phyloP scores from a whole-genome alignment of 257 asterid genomes.

The Osmanthus fragrans region DNA sequence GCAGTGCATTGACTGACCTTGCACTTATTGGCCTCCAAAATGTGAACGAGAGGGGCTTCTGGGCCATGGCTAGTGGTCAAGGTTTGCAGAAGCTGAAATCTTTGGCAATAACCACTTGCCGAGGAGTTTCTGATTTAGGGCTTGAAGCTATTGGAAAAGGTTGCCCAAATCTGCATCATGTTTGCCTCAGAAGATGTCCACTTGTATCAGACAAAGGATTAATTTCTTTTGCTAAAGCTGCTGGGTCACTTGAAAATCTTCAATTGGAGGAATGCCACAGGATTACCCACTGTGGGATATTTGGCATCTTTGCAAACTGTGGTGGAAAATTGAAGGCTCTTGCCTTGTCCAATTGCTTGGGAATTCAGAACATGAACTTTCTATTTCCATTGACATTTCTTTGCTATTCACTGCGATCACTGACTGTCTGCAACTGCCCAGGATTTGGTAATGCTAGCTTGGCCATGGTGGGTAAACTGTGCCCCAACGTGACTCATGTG shows the following conservation, averaged over 20 bases:
- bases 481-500: slow-evolving; percentile 61
- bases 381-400: slow-evolving; percentile 35
- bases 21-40: slow-evolving; percentile 54
- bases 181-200: slow-evolving; percentile 55
- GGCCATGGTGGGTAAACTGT: slow-evolving; percentile 50
- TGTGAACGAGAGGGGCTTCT: slow-evolving; percentile 88
- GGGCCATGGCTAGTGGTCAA: slow-evolving; percentile 94
- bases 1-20: slow-evolving; percentile 63
- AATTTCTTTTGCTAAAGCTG: slow-evolving; percentile 57
- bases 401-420: slow-evolving; percentile 58
- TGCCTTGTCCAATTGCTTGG: slow-evolving; percentile 63
- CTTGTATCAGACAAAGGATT: slow-evolving; percentile 74
- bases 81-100: slow-evolving; percentile 74
- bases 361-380: slow-evolving; percentile 48
- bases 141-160: slow-evolving; percentile 70
- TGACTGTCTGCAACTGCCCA: slow-evolving; percentile 71
- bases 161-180: slow-evolving; percentile 60
- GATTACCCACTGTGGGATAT: slow-evolving; percentile 70
- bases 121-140: slow-evolving; percentile 69
- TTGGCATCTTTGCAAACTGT: slow-evolving; percentile 49
- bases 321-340: slow-evolving; percentile 64
- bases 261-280: slow-evolving; percentile 73
- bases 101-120: slow-evolving; percentile 61
- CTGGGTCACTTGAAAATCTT: slow-evolving; percentile 60
- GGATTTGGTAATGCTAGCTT: slow-evolving; percentile 68